A percentile compares a stretch with the other conserved stretches of the same genome.
These are phyloP conservation scores for Coleophoma cylindrospora DNA, from an alignment of 2,329 filamentous ascomycete species.

Conservation along the genomic window DNA sequence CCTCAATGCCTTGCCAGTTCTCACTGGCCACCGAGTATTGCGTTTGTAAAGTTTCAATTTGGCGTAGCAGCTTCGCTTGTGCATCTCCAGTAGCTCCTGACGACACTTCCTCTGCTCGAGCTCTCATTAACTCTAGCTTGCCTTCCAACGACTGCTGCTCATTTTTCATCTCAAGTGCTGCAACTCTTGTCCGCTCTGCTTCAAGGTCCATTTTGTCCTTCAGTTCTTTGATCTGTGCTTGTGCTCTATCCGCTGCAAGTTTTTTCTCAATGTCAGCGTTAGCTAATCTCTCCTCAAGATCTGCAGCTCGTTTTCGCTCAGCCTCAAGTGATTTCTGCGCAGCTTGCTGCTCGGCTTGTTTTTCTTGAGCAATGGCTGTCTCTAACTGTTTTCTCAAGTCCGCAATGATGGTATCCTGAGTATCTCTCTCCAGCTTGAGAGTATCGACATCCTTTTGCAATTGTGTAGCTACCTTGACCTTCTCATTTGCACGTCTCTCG, in stretches of 20 bases:
- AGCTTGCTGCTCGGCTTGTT: constrained; percentile 60
- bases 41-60: constrained; percentile 92
- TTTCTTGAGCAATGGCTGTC: constrained; percentile 61
- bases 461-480: constrained; percentile 43
- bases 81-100: constrained; percentile 77
- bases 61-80: constrained; percentile 83
- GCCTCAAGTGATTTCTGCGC: constrained; percentile 63
- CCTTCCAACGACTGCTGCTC: constrained; percentile 77
- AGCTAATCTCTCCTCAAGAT: constrained; percentile 51
- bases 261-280: constrained; percentile 77
- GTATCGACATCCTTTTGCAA: constrained; percentile 52
- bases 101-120: constrained; percentile 82
- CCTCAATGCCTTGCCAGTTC: constrained; percentile 97
- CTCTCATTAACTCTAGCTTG: constrained; percentile 83
- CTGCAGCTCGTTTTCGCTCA: constrained; percentile 51
- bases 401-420: constrained; percentile 59
- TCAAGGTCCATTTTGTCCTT: constrained; percentile 70
- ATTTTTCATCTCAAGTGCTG: constrained; percentile 74
- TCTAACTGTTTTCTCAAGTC: constrained; percentile 67
- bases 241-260: constrained; percentile 64
- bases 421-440: constrained; percentile 57
- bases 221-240: constrained; percentile 64
- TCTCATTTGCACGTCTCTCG: constrained; percentile 51
- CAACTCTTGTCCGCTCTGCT: constrained; percentile 60
- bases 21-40: constrained; percentile 92